Evolutionary conservation across 2,329 filamentous ascomycete species (phyloP).

Genomic region (Pseudogymnoascus sp.): DNA sequence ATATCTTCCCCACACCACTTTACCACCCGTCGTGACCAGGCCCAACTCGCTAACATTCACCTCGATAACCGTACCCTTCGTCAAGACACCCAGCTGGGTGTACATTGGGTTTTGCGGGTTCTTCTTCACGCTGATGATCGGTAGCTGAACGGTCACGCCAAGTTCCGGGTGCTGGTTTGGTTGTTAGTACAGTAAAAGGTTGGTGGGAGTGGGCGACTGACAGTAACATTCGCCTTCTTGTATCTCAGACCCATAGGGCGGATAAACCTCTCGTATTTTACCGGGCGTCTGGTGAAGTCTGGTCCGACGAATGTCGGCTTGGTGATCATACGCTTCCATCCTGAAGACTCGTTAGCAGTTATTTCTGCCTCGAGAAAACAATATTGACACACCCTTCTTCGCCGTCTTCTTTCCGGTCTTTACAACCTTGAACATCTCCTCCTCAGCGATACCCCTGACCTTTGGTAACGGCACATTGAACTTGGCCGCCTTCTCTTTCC

Average conservation of each 20-base stretch:
- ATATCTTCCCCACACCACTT: slow-evolving; percentile 82
- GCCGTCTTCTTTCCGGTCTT: slow-evolving; percentile 87
- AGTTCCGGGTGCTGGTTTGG: slow-evolving; percentile 48
- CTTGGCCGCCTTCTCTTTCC: slow-evolving; percentile 81
- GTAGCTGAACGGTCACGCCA: slow-evolving; percentile 74
- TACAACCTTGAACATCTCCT: slow-evolving; percentile 93
- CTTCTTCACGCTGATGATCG: slow-evolving; percentile 56
- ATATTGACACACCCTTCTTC: slow-evolving; percentile 51
- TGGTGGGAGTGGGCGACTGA: slow-evolving; percentile 32
- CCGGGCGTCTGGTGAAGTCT: slow-evolving; percentile 77
- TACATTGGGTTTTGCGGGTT: slow-evolving; percentile 81
- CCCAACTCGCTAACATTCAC: slow-evolving; percentile 87
- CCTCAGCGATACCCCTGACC: slow-evolving; percentile 82
- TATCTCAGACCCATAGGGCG: slow-evolving; percentile 65
- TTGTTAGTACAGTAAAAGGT: background rate
- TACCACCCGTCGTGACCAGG: slow-evolving; percentile 77
- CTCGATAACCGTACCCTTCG: slow-evolving; percentile 72
- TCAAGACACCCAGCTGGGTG: slow-evolving; percentile 79
- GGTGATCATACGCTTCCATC: slow-evolving; percentile 46
- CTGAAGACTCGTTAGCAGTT: background rate
- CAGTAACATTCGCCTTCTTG: slow-evolving; percentile 61
- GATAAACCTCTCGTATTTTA: slow-evolving; percentile 63
- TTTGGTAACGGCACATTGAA: slow-evolving; percentile 86
- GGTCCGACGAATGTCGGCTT: slow-evolving; percentile 81
- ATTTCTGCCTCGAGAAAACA: background rate